A percentile compares a stretch with the other conserved stretches of the same genome.
Conservation (phyloP, 78 protist genomes). For the Cavenderia fasciculata region DNA sequence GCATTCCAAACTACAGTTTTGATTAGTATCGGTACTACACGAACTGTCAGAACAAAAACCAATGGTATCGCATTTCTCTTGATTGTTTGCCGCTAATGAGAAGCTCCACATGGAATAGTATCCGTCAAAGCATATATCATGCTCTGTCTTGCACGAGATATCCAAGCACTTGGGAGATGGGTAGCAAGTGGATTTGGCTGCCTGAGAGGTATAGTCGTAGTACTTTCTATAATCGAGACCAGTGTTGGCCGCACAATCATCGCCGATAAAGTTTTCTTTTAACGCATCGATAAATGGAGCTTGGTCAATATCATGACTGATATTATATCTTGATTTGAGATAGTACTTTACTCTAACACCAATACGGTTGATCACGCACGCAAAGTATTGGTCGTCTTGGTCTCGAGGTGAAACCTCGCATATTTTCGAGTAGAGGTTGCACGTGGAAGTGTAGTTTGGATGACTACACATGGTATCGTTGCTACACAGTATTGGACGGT, state of each 20-base stretch:
- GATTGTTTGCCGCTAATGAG: not conserved
- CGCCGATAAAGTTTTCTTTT: not conserved
- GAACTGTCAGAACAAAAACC: conserved; percentile 41
- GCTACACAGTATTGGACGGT: not conserved
- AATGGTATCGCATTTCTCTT: not conserved
- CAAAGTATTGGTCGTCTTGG: conserved; percentile 5
- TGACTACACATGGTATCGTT: not conserved
- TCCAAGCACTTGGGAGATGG: conserved; percentile 27
- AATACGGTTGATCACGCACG: conserved; percentile 27
- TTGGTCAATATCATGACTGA: not conserved
- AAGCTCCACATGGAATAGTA: not conserved
- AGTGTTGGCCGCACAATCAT: not conserved
- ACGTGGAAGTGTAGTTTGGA: no score
- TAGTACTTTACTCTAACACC: not conserved
- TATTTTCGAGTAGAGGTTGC: not conserved
- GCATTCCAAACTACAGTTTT: not conserved
- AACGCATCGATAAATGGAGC: not conserved
- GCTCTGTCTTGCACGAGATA: conserved; percentile 15
- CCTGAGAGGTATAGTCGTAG: not conserved
- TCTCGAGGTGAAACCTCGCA: conserved; percentile 13
- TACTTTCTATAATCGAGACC: not conserved
- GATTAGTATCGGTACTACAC: no score
- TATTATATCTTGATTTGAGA: not conserved
- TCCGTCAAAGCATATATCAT: conserved; percentile 70
- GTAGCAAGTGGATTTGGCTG: not conserved